phyloP scores from a whole-genome alignment of 352 stramenopile genomes.

The Aphanomyces invadans region DNA sequence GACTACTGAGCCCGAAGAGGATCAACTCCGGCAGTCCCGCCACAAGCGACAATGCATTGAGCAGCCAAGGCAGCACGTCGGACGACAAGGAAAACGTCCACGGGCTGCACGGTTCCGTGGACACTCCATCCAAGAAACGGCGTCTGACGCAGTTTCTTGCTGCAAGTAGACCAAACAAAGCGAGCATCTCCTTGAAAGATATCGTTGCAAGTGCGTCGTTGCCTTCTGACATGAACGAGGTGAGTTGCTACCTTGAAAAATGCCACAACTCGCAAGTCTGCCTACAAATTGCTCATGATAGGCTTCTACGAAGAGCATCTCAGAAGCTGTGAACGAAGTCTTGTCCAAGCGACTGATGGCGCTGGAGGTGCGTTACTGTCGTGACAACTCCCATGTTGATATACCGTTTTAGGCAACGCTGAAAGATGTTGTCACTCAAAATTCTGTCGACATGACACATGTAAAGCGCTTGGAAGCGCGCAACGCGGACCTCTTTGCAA shows the following conservation, averaged over 20 bases:
- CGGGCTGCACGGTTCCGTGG: not conserved
- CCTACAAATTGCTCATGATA: not conserved
- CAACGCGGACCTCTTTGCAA: not conserved
- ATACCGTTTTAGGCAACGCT: not conserved
- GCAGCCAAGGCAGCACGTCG: not conserved
- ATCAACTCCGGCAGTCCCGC: not conserved
- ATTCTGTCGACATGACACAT: not conserved
- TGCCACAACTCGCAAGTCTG: too few relatives aligned
- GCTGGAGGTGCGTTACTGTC: not conserved
- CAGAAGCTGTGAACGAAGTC: not conserved
- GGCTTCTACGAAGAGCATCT: not conserved
- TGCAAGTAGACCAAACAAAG: conserved; percentile 1
- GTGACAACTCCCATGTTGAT: too few relatives aligned
- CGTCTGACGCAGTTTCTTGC: not conserved
- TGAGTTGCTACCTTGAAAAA: not conserved
- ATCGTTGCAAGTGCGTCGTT: not conserved
- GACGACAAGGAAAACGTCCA: conserved; percentile 15
- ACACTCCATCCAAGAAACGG: conserved; percentile 11
- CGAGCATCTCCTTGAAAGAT: not conserved
- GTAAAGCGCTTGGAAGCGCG: not conserved
- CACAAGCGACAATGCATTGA: not conserved
- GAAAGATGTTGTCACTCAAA: not conserved
- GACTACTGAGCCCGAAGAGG: not conserved
- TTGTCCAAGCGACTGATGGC: not conserved
- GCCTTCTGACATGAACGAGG: not conserved